Conservation (phyloP, 1,284 basidiomycete genomes). For the Somion occarium region DNA sequence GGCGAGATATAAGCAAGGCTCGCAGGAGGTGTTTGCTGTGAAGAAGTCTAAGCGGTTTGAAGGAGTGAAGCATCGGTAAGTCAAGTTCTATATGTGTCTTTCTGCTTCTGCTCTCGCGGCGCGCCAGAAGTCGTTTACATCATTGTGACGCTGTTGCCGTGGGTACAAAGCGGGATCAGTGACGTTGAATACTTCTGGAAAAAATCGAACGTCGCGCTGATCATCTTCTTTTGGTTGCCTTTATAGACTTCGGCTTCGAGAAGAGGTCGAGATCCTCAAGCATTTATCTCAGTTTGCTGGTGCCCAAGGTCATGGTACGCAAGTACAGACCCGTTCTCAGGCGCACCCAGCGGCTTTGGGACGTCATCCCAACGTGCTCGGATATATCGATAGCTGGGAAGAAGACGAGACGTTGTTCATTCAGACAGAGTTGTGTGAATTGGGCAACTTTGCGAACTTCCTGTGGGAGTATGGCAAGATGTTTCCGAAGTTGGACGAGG, state of each 20-base stretch:
- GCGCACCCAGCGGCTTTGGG: slow-evolving; percentile 22
- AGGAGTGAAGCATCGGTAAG: slow-evolving; percentile 87
- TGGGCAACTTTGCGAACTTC: slow-evolving; percentile 90
- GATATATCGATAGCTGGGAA: slow-evolving; percentile 97
- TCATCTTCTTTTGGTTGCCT: background rate
- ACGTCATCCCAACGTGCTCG: slow-evolving; percentile 74
- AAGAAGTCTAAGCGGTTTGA: slow-evolving; percentile 95
- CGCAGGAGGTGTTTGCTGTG: slow-evolving; percentile 73
- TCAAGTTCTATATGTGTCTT: slow-evolving; percentile 13
- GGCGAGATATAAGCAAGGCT: slow-evolving; percentile 66
- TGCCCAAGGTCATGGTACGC: slow-evolving; percentile 10
- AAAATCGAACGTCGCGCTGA: background rate
- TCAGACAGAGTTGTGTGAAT: slow-evolving; percentile 91
- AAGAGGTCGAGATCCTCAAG: slow-evolving; percentile 93
- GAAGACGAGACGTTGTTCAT: slow-evolving; percentile 89
- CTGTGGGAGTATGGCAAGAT: slow-evolving; percentile 88
- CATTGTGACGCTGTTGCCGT: background rate
- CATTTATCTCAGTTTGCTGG: slow-evolving; percentile 52
- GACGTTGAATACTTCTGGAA: background rate
- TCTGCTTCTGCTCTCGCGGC: background rate
- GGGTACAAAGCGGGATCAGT: background rate
- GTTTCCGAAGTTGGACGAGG: slow-evolving; percentile 87
- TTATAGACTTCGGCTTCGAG: slow-evolving; percentile 77
- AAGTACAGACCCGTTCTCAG: slow-evolving; percentile 7
- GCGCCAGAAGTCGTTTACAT: too few relatives aligned